Percentiles rank a stretch among this genome's conserved stretches.
These are phyloP conservation scores for Dalbergia cochinchinensis DNA, from an alignment of 306 rosid species.

Conservation along the genomic window DNA sequence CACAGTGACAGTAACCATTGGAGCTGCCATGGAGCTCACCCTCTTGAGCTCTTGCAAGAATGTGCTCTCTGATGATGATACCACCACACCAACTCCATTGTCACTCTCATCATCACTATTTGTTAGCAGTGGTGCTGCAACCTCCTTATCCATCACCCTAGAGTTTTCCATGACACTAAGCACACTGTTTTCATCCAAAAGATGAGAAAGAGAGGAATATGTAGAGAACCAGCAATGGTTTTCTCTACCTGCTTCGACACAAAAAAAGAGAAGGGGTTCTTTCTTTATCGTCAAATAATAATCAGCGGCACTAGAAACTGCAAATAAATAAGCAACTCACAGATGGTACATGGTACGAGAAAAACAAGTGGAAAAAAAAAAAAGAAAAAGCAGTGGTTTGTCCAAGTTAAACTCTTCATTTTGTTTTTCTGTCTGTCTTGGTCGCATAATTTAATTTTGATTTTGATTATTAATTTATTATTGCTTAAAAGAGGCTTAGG, in stretches of 20 bases:
- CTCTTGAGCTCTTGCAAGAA: slow-evolving; percentile 49
- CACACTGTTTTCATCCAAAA: neutral
- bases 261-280: neutral
- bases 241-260: neutral
- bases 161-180: neutral
- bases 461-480: neutral
- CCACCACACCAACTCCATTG: neutral
- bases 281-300: neutral
- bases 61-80: neutral
- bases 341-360: neutral
- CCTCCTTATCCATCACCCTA: slow-evolving; percentile 48
- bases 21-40: slow-evolving; percentile 57
- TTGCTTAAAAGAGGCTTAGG: neutral
- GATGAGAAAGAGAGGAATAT: neutral
- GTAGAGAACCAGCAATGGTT: neutral
- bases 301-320: neutral
- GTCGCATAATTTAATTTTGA: neutral
- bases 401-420: too few species aligned
- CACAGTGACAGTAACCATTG: slow-evolving; percentile 63
- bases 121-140: slow-evolving; percentile 34
- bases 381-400: neutral
- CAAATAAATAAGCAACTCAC: neutral
- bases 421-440: neutral
- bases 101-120: slow-evolving; percentile 25
- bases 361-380: neutral